phyloP scores from a whole-genome alignment of 2,329 filamentous ascomycete species.

The Exophiala oligosperma region DNA sequence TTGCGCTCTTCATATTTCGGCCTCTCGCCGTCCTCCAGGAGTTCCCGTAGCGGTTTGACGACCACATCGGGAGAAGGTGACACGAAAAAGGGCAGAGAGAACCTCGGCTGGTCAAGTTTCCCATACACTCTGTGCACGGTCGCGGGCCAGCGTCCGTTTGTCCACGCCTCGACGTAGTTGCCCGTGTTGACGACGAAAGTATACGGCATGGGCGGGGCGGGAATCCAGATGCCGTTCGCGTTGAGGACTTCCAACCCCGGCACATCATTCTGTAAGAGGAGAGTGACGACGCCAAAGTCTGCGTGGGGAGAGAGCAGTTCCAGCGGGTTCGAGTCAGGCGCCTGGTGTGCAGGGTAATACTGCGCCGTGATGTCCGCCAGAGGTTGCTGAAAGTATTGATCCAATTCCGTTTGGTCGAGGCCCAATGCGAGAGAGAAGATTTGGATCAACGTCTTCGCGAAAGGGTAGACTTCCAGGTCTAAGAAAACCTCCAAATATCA shows the following conservation, averaged over 20 bases:
- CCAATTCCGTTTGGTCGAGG: conserved; percentile 42
- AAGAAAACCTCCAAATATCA: not conserved
- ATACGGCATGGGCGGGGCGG: conserved; percentile 42
- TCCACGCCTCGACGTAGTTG: conserved; percentile 45
- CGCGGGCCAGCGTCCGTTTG: conserved; percentile 45
- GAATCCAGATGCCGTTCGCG: conserved; percentile 42
- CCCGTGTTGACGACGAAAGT: conserved; percentile 49
- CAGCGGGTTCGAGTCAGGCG: conserved; percentile 29
- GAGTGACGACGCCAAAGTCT: conserved; percentile 48
- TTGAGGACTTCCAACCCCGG: conserved; percentile 50
- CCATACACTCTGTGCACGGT: conserved; percentile 48
- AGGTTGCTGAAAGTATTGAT: conserved; percentile 40
- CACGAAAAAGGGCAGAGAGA: conserved; percentile 51
- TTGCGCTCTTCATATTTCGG: not conserved
- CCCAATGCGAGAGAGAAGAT: conserved; percentile 42
- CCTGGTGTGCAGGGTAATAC: conserved; percentile 40
- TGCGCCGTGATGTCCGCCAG: conserved; percentile 44
- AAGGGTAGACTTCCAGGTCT: conserved; percentile 26
- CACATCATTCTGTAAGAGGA: conserved; percentile 48
- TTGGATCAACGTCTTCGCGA: conserved; percentile 36
- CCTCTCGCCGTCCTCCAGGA: not conserved
- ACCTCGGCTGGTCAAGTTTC: conserved; percentile 35
- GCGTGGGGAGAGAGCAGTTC: conserved; percentile 41
- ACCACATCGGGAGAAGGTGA: conserved; percentile 34
- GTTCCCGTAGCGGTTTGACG: not conserved